Base-by-base conservation (phyloP, 345 rosid species). In the Brassica incana region DNA sequence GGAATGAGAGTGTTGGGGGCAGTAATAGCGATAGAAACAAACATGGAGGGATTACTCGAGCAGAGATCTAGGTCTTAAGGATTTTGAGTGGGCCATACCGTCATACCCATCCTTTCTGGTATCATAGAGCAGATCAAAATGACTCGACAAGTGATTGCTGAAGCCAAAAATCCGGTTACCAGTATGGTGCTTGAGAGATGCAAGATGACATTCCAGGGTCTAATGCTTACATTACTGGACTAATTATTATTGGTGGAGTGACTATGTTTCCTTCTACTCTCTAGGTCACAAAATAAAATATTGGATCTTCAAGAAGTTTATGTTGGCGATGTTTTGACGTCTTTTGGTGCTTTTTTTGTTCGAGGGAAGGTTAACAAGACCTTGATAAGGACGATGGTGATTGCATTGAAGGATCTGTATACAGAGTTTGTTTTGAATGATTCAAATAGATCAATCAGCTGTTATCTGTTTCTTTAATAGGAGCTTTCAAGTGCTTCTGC, bases 301-400 rank as follows among this genome's bases (percentile, higher is more conserved):
- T 43, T 40, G 4, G 2, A 30, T 76, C 54, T 67, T 3, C 52
- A 2, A 14, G 1, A 18, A 25, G 29, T 60, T 20, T 0, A 0
- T 45, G 7, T 38, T 72, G 67, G 40, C 18, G 48, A 60, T 80
- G 50, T 59, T 25, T 56, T 72, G 70, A 77, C 33, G 12, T 14
- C n/a, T 64, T 59, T 67, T 0, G 3, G n/a, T 38, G 16, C 10
- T 18, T 63, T 32, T 62, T 67, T 72, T 87, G 52, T 45, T 45
- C 1, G 52, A 95, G 97, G 98, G 97, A 79, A 98, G 98, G 48
- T 91, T 95, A 63, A 95, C 91, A 97, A 98, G 98, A 3, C 99
- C 99, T 83, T 95, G 83, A 91, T 95, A 77, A 93, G 98, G 4
- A 95, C 98, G 0, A 96, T 93, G 59, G 89, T 95, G 78, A 89